phyloP scores from a whole-genome alignment of 228 moss, liverwort and hornwort genomes.

The Sphagnum fallax region DNA sequence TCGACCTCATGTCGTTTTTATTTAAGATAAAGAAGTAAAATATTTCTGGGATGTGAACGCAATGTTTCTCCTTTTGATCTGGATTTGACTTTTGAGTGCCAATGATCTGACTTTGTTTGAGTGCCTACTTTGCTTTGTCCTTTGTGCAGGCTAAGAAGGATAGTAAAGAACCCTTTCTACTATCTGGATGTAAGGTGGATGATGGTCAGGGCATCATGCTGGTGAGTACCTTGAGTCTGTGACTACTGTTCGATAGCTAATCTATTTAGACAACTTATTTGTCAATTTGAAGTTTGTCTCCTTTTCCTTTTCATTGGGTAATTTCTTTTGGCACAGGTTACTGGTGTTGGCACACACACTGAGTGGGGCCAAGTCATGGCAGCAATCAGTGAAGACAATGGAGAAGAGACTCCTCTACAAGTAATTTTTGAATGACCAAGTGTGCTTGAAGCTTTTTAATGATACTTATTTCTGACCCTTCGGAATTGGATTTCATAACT shows the following conservation, averaged over 20 bases:
- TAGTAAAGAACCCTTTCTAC: slow-evolving; percentile 29
- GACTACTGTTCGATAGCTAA: not conserved
- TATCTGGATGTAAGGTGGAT: slow-evolving; percentile 43
- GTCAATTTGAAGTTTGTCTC: not conserved
- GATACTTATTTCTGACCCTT: too few species aligned
- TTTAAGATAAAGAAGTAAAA: too few species aligned
- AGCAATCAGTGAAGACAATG: slow-evolving; percentile 44
- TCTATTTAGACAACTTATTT: not conserved
- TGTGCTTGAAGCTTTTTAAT: too few species aligned
- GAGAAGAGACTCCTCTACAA: slow-evolving; percentile 57
- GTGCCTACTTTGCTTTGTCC: not conserved
- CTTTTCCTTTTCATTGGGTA: not conserved
- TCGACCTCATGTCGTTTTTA: too few species aligned
- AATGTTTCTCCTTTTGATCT: too few species aligned
- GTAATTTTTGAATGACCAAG: slow-evolving; percentile 2
- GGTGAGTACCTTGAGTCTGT: slow-evolving; percentile 10
- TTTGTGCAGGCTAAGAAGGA: slow-evolving; percentile 39
- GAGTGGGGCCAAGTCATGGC: slow-evolving; percentile 60
- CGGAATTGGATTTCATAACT: too few species aligned
- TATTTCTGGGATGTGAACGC: too few species aligned
- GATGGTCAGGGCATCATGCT: slow-evolving; percentile 53
- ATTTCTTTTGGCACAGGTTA: slow-evolving; percentile 17
- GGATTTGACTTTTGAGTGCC: too few species aligned
- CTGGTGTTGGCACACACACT: slow-evolving; percentile 43
- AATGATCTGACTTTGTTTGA: too few species aligned